Percentiles rank a stretch among this genome's conserved stretches.
Conservation (phyloP, 768 basidiomycete species). For the Pleurotus eryngii region DNA sequence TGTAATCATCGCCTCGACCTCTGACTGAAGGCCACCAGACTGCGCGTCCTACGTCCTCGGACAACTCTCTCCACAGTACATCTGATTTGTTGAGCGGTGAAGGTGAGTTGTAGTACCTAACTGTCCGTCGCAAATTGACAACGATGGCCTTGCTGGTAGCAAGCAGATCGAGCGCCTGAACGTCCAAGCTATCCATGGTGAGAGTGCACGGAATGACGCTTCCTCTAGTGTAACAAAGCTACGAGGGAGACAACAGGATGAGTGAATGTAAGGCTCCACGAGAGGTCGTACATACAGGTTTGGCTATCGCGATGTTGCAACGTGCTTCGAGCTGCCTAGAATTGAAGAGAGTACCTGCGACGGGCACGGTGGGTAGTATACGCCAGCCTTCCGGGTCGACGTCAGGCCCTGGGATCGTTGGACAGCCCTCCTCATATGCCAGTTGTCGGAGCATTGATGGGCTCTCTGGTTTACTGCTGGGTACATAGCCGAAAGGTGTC, state of each 20-base stretch:
- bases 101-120: conserved; percentile 29
- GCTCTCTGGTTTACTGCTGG: conserved; percentile 40
- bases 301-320: conserved; percentile 42
- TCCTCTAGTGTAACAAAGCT: conserved; percentile 35
- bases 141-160: conserved; percentile 20
- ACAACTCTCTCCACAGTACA: conserved; percentile 42
- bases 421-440: conserved; percentile 42
- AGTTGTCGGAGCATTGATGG: conserved; percentile 46
- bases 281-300: conserved; percentile 33
- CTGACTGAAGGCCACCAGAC: conserved; percentile 46
- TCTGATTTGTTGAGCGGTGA: conserved; percentile 26
- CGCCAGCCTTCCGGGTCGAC: conserved; percentile 55
- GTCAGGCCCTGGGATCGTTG: conserved; percentile 36
- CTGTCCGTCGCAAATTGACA: conserved; percentile 21
- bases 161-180: conserved; percentile 27
- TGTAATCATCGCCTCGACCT: conserved; percentile 22
- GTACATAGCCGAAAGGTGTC: conserved; percentile 52
- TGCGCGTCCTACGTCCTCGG: conserved; percentile 41
- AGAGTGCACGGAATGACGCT: conserved; percentile 35
- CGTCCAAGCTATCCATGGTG: conserved; percentile 23
- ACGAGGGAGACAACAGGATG: conserved; percentile 1
- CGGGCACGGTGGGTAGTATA: conserved; percentile 34
- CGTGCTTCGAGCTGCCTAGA: conserved; percentile 35
- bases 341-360: conserved; percentile 39
- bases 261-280: neutral